Evolutionary conservation across 768 basidiomycete species (phyloP).

Genomic region (Leucosporidium scottii): DNA sequence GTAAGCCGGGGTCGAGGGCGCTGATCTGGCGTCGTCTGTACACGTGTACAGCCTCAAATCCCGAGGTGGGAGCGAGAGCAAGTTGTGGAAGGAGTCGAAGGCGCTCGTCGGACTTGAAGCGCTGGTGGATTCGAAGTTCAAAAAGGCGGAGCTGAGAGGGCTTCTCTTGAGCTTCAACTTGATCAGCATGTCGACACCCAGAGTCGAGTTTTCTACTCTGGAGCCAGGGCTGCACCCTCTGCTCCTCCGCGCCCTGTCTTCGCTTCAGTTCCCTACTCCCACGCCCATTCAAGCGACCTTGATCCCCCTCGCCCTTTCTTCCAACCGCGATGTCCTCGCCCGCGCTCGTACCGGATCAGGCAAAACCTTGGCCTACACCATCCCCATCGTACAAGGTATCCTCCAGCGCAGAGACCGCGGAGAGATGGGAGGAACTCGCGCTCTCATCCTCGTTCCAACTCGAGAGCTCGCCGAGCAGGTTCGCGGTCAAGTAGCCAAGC

Average conservation of each 20-base stretch:
- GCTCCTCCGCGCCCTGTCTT: constrained; percentile 78
- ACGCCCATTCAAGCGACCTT: constrained; percentile 87
- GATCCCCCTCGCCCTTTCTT: constrained; percentile 84
- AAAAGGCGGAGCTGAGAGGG: too few species aligned
- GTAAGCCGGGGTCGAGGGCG: too few species aligned
- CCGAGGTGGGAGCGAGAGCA: too few species aligned
- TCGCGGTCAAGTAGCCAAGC: constrained; percentile 55
- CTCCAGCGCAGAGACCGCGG: constrained; percentile 42
- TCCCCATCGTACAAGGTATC: constrained; percentile 85
- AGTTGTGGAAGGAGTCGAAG: too few species aligned
- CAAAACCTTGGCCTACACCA: constrained; percentile 92
- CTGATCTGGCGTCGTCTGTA: too few species aligned
- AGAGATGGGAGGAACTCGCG: constrained; percentile 51
- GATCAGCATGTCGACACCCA: not conserved
- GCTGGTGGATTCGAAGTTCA: too few species aligned
- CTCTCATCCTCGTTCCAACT: constrained; percentile 58
- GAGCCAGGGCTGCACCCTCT: constrained; percentile 27
- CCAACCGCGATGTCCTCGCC: constrained; percentile 76
- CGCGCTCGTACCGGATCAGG: constrained; percentile 92
- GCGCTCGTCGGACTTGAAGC: too few species aligned
- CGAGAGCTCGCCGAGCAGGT: constrained; percentile 91
- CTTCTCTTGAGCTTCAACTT: not conserved
- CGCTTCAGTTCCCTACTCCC: constrained; percentile 79
- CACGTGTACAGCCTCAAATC: too few species aligned
- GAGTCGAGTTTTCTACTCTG: constrained; percentile 9